A percentile compares a stretch with the other conserved stretches of the same genome.
phyloP scores from a whole-genome alignment of 2,329 filamentous ascomycete genomes.

The Colletotrichum sp. region DNA sequence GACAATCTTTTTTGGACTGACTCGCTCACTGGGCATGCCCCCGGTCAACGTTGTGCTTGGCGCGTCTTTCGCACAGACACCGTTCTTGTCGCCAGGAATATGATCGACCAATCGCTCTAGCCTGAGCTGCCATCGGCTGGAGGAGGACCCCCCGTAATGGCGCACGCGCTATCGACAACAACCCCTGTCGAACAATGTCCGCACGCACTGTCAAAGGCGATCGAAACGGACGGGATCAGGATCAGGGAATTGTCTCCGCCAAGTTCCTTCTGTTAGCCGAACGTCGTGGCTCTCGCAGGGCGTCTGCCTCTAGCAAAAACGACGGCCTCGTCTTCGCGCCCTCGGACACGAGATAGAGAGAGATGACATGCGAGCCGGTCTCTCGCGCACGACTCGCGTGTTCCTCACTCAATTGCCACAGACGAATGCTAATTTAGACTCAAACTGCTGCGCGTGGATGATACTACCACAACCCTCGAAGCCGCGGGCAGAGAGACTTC shows the following conservation, averaged over 20 bases:
- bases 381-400: background rate
- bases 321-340: background rate
- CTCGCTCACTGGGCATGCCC: conserved; percentile 1
- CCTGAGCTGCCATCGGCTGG: conserved; percentile 1
- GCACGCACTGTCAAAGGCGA: conserved; percentile 4
- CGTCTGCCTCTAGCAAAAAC: conserved; percentile 1
- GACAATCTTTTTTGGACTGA: conserved; percentile 8
- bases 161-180: conserved; percentile 11
- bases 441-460: background rate
- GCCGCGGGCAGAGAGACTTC: background rate
- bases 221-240: conserved; percentile 18
- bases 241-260: background rate
- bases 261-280: conserved; percentile 2
- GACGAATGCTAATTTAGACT: background rate
- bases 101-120: conserved; percentile 13
- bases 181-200: conserved; percentile 2
- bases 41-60: background rate
- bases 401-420: background rate
- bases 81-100: conserved; percentile 11
- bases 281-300: conserved; percentile 1
- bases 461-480: background rate
- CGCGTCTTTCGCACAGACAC: conserved; percentile 12
- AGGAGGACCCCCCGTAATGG: background rate
- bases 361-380: background rate
- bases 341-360: background rate